Conservation (phyloP, 2,329 filamentous ascomycete species). For the Aspergillus fumigatus region DNA sequence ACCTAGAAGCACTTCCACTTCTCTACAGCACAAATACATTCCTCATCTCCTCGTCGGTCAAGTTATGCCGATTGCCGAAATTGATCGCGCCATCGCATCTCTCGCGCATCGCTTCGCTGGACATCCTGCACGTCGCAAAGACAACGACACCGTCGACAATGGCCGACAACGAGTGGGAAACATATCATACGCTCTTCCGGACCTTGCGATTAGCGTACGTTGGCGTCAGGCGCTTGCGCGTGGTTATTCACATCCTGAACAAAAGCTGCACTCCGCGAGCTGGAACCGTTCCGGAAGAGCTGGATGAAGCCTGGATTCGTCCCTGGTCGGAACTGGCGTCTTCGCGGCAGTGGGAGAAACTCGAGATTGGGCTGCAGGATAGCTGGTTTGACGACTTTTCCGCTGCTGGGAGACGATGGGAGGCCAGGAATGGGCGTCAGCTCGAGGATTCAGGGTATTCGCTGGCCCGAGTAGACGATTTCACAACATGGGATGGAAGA, state of each 20-base stretch:
- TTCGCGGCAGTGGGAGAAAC: constrained; percentile 1
- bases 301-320: constrained; percentile 2
- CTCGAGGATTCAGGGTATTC: background rate
- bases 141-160: background rate
- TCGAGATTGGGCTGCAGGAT: constrained; percentile 2
- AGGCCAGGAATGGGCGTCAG: background rate
- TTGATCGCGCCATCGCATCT: constrained; percentile 1
- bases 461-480: constrained; percentile 1
- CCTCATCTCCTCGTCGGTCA: constrained; percentile 1
- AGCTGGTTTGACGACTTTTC: constrained; percentile 3
- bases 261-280: constrained; percentile 2
- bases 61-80: constrained; percentile 1
- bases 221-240: background rate
- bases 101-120: background rate
- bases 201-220: background rate
- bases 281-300: constrained; percentile 1
- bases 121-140: constrained; percentile 2
- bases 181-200: constrained; percentile 1
- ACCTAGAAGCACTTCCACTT: constrained; percentile 2
- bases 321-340: constrained; percentile 2
- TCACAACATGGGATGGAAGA: constrained; percentile 4
- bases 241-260: constrained; percentile 2
- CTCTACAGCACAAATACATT: constrained; percentile 3
- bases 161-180: background rate
- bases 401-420: background rate